phyloP scores from a whole-genome alignment of 2,329 filamentous ascomycete species.

The Trichoderma cornu-damae region DNA sequence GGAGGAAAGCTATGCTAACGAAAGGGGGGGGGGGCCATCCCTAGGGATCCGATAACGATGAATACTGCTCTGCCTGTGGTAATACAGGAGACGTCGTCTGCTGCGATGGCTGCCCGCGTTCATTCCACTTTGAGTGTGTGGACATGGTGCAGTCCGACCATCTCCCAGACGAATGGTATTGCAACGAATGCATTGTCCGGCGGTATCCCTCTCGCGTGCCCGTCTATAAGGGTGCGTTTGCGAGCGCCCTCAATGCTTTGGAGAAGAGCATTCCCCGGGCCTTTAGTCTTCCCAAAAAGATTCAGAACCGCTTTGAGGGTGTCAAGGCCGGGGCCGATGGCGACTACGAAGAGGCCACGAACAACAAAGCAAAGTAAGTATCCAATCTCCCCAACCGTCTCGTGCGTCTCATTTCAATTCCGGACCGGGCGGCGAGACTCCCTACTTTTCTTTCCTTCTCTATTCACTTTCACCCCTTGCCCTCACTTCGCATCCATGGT shows the following conservation, averaged over 20 bases:
- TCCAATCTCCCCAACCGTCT: conserved; percentile 1
- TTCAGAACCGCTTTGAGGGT: conserved; percentile 74
- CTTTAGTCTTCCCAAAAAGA: conserved; percentile 63
- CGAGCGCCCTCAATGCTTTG: conserved; percentile 56
- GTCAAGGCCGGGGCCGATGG: conserved; percentile 72
- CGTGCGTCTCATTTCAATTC: background rate
- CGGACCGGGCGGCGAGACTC: background rate
- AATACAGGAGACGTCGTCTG: conserved; percentile 81
- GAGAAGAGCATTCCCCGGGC: conserved; percentile 65
- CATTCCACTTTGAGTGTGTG: conserved; percentile 86
- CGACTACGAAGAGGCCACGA: conserved; percentile 67
- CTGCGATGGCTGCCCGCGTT: conserved; percentile 85
- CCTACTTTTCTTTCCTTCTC: too few species aligned
- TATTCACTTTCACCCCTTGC: background rate
- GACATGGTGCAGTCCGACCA: conserved; percentile 69
- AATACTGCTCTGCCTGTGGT: conserved; percentile 82
- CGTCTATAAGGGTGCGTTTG: conserved; percentile 54
- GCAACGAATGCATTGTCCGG: conserved; percentile 61
- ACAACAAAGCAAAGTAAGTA: conserved; percentile 61
- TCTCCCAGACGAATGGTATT: conserved; percentile 77
- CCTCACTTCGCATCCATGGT: background rate
- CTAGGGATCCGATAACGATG: conserved; percentile 65
- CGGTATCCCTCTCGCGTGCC: conserved; percentile 44
- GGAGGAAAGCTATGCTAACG: conserved; percentile 31
- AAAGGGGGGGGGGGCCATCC: conserved; percentile 11